phyloP scores from a whole-genome alignment of 768 basidiomycete species.

The Podaxis sp. region DNA sequence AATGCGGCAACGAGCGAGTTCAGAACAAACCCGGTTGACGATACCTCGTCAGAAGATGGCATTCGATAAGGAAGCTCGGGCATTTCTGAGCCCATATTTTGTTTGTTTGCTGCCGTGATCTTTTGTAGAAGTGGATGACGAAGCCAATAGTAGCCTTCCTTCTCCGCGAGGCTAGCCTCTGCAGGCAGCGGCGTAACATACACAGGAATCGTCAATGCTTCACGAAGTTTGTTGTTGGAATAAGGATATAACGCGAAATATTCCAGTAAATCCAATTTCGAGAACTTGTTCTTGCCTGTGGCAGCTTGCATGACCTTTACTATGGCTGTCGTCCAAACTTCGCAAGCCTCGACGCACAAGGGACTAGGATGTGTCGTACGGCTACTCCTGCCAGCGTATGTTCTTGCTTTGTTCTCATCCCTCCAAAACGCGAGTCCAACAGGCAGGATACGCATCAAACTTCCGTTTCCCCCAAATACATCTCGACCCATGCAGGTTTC shows the following conservation, averaged over 20 bases:
- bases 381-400: constrained; percentile 39
- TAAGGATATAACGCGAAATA: constrained; percentile 40
- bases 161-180: constrained; percentile 20
- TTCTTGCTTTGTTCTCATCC: constrained; percentile 29
- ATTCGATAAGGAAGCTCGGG: constrained; percentile 27
- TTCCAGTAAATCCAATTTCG: constrained; percentile 40
- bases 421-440: constrained; percentile 44
- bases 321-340: constrained; percentile 38
- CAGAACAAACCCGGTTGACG: constrained; percentile 40
- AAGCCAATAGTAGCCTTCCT: constrained; percentile 32
- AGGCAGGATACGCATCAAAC: constrained; percentile 46
- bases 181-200: constrained; percentile 18
- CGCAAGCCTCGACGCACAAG: constrained; percentile 43
- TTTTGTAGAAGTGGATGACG: constrained; percentile 37
- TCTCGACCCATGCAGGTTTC: constrained; percentile 26
- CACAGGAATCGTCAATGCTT: constrained; percentile 31
- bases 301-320: constrained; percentile 32
- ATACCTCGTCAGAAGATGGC: constrained; percentile 29
- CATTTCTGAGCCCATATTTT: constrained; percentile 9
- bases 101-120: constrained; percentile 20
- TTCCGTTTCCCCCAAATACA: constrained; percentile 38
- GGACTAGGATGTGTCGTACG: constrained; percentile 40
- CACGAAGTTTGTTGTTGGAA: constrained; percentile 29
- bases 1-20: constrained; percentile 41
- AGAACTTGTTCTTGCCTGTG: constrained; percentile 22